These are phyloP conservation scores for Anacardium occidentale DNA, from an alignment of 345 rosid species.

Conservation along the genomic window DNA sequence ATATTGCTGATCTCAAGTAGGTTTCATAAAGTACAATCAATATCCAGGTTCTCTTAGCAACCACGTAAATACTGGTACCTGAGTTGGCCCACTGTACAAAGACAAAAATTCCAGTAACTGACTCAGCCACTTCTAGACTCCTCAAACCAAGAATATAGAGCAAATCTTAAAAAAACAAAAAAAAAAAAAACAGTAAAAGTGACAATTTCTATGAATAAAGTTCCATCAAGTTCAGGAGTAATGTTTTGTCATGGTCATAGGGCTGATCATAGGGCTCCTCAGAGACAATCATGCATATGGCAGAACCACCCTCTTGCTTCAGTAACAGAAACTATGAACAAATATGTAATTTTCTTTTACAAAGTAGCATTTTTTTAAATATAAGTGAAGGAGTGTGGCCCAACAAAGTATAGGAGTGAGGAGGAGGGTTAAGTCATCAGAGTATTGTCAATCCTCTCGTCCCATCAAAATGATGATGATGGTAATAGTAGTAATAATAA, in stretches of 20 bases:
- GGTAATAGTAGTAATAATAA: neutral
- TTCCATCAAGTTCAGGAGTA: too few species aligned
- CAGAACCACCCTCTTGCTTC: neutral
- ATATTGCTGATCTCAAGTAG: neutral
- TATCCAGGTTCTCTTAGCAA: neutral
- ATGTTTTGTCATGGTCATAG: too few species aligned
- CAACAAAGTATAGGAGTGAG: too few species aligned
- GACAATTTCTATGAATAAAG: too few species aligned
- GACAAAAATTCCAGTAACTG: slow-evolving; percentile 1
- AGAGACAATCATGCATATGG: neutral
- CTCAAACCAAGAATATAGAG: neutral
- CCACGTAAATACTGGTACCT: neutral
- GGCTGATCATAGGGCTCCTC: neutral
- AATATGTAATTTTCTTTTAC: too few species aligned
- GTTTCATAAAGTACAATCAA: neutral
- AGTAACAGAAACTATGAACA: neutral
- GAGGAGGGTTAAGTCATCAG: too few species aligned
- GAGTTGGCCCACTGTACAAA: neutral
- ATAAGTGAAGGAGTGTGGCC: too few species aligned
- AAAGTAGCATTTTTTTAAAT: too few species aligned
- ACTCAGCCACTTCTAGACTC: neutral
- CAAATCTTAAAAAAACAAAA: neutral
- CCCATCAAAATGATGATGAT: neutral
- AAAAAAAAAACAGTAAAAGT: neutral
- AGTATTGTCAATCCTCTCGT: neutral